Conservation (phyloP, 148 eudicot species). For the Cornus controversa region DNA sequence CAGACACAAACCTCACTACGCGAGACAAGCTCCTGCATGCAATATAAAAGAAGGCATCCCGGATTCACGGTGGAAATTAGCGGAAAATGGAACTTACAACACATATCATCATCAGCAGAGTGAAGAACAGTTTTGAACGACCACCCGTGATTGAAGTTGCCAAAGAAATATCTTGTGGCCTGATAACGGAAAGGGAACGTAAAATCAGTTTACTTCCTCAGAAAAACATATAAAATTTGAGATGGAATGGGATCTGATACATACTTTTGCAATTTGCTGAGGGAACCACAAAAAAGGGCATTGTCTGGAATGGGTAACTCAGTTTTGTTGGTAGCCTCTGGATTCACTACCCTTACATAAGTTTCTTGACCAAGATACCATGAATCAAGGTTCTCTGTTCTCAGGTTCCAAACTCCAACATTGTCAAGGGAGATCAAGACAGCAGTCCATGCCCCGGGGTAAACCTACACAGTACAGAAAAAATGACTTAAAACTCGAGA, state of each 20-base stretch:
- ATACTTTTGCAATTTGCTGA: constrained; percentile 70
- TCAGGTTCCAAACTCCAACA: constrained; percentile 91
- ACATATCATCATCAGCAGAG: constrained; percentile 35
- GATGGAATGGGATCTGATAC: constrained; percentile 6
- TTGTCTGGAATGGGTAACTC: constrained; percentile 79
- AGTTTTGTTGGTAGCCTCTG: constrained; percentile 66
- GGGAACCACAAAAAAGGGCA: constrained; percentile 84
- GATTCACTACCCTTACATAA: constrained; percentile 73
- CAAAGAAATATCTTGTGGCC: constrained; percentile 65
- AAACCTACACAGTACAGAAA: constrained; percentile 51
- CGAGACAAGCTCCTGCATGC: constrained; percentile 34
- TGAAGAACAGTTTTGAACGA: constrained; percentile 30
- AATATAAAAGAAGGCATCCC: constrained; percentile 6
- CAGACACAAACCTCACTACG: constrained; percentile 31
- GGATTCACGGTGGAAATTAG: constrained; percentile 26
- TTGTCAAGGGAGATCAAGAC: constrained; percentile 88
- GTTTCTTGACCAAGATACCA: constrained; percentile 99
- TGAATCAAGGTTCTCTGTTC: constrained; percentile 87
- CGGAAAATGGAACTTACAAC: constrained; percentile 26
- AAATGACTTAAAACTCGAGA: not conserved
- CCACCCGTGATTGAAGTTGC: constrained; percentile 30
- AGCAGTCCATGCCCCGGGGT: constrained; percentile 98
- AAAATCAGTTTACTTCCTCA: not conserved
- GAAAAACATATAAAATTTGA: not conserved
- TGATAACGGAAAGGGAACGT: constrained; percentile 17